Base-by-base conservation (phyloP, 805 yeast genomes). In the Candida alai region DNA sequence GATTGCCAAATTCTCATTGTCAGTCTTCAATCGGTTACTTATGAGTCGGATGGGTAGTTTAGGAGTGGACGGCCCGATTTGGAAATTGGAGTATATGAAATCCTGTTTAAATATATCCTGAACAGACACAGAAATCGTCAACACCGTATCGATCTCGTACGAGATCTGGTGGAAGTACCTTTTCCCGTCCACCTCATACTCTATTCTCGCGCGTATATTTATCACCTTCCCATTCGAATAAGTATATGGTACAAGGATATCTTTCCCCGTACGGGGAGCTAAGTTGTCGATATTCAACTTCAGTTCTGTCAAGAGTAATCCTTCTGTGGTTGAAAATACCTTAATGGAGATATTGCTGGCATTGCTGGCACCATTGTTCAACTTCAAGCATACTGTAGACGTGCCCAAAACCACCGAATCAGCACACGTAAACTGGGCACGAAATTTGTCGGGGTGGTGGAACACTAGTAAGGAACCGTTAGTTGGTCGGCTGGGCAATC, bases 91-190 rank as follows among this genome's bases (percentile, higher is more conserved):
- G 43, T 74, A 80, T 1, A 85, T 58, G 19, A 65, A 58, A 12
- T 70, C 53, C 3, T 72, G 54, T 42, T 76, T 74, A 62, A 84
- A 84, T 8, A 80, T 76, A 52, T 86, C 95, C 47, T 84, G 90
- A 2, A 84, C 94, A 2, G 86, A 78, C 1, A 84, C 93, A 0
- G 87, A 80, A 6, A 84, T 60, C 4, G 74, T 65, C 24, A 85
- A 60, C 1, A 74, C 56, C 5, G 78, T 73, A 39, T 81, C 80
- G 5, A 82, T 49, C 24, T 58, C 61, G 4, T 58, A 48, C 13
- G 49, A 51, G 8, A 62, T 33, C 23, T 30, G 8, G 41, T 56
- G 51, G 32, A 47, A 35, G 42, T 45, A 54, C 5, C 14, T 30
- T 17, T 43, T 49, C 4, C 43, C 48, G 5, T 51, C 47, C 5